Evolutionary conservation across 805 yeast species (phyloP), one percentile per base, ranked within the genome.

Genomic region (Teunomyces funiuensis): DNA sequence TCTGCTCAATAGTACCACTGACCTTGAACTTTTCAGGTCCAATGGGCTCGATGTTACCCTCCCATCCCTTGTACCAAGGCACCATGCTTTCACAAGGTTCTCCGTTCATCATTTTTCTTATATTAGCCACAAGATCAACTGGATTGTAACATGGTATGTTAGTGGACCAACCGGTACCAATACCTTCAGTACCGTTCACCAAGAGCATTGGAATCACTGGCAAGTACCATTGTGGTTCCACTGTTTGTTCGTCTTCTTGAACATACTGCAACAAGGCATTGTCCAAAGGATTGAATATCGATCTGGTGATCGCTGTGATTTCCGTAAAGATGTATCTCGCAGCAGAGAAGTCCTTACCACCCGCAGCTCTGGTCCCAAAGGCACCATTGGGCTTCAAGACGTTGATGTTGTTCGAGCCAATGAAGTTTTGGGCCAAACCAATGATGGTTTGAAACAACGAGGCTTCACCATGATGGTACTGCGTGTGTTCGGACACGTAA

Each of bases 111-210:
- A 93, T 58, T 29, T 77, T 78, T 44, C 80, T 79, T 23, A 93
- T 69, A 53, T 93, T 93, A 2, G 64, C 68, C 18, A 88, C 88
- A 45, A 93, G 71, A 57, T 91, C 98, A 10, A 61, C 54, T 0
- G 99, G 99, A 59, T 93, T 89, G 66, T 78, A 91, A 29, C 87
- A 81, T 1, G 99, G 99, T 48, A 93, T 84, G 46, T 79, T 81
- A 1, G 98, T 89, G 50, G 96, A 87, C 97, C 98, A 93, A 51
- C 99, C 99, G 36, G 99, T 90, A 47, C 99, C 99, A 61, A 93
- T 93, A 69, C 99, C 99, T 65, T 93, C 99, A 6, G 91, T 76
- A 43, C 99, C 99, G 58, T 93, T 93, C 4, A 93, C 96, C 46
- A 93, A 73, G n/a, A 93, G 60, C 88, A 89, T 87, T 7, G 99